Evolutionary conservation across 2,329 filamentous ascomycete species (phyloP).

Genomic region (Colletotrichum falcatum): DNA sequence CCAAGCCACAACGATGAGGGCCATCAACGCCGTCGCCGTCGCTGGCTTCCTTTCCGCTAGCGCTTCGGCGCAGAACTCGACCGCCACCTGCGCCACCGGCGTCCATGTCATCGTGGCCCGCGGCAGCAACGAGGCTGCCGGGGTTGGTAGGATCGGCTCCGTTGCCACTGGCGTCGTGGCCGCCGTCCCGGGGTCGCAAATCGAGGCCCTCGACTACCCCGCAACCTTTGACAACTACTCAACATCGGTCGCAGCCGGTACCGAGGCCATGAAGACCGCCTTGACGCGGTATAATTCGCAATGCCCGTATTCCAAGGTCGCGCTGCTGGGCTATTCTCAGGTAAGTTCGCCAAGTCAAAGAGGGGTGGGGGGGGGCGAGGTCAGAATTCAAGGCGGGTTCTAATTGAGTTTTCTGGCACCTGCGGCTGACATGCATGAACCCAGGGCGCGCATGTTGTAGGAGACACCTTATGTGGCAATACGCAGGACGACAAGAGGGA

Average conservation of each 20-base stretch:
- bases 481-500: constrained; percentile 43
- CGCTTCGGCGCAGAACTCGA: constrained; percentile 43
- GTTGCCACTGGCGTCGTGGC: constrained; percentile 50
- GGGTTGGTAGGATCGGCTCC: constrained; percentile 50
- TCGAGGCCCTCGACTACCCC: constrained; percentile 54
- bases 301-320: constrained; percentile 56
- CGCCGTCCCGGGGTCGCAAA: constrained; percentile 50
- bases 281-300: constrained; percentile 49
- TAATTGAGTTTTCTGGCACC: not conserved
- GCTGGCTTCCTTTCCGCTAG: constrained; percentile 45
- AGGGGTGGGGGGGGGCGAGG: not conserved
- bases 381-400: not conserved
- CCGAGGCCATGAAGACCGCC: constrained; percentile 47
- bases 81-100: constrained; percentile 49
- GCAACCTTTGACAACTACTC: constrained; percentile 51
- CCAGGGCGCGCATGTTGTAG: constrained; percentile 54
- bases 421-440: constrained; percentile 23
- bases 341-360: constrained; percentile 44
- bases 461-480: constrained; percentile 54
- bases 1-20: constrained; percentile 13
- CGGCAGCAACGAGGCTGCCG: constrained; percentile 52
- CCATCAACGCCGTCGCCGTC: constrained; percentile 11
- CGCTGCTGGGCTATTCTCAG: constrained; percentile 58
- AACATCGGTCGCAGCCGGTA: constrained; percentile 52
- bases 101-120: constrained; percentile 56